Percentiles rank a stretch among this genome's conserved stretches.
phyloP scores from a whole-genome alignment of 306 rosid species.

The Prinsepia uniflora region DNA sequence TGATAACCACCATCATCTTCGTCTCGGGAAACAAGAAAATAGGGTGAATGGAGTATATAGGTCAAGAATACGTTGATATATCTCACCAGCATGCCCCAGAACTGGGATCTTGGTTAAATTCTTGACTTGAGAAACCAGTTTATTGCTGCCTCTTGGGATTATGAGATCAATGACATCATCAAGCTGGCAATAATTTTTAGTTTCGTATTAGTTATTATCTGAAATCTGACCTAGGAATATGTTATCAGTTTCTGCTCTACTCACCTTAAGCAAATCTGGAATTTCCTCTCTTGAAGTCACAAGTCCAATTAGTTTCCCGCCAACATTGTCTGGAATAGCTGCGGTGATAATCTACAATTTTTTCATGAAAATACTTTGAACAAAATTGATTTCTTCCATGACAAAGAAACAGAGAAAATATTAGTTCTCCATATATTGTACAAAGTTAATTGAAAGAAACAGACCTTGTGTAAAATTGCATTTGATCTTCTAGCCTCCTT shows the following conservation, averaged over 20 bases:
- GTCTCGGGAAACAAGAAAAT: slow-evolving; percentile 13
- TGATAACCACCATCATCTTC: slow-evolving; percentile 16
- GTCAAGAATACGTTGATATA: slow-evolving; percentile 13
- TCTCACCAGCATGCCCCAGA: slow-evolving; percentile 96
- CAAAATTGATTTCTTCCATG: slow-evolving; percentile 3
- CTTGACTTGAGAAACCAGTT: slow-evolving; percentile 89
- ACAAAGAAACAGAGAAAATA: slow-evolving; percentile 16
- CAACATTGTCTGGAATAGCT: slow-evolving; percentile 89
- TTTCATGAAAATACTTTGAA: slow-evolving; percentile 12
- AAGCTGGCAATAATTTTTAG: slow-evolving; percentile 47
- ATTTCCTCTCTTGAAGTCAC: slow-evolving; percentile 97
- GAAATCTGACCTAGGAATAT: slow-evolving; percentile 24
- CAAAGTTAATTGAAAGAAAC: slow-evolving; percentile 24
- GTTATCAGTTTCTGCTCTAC: slow-evolving; percentile 15
- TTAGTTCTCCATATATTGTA: background rate
- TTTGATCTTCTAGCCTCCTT: slow-evolving; percentile 97
- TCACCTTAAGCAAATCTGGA: slow-evolving; percentile 86
- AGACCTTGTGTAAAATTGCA: slow-evolving; percentile 82
- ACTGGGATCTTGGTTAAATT: slow-evolving; percentile 94
- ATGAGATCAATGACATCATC: slow-evolving; percentile 94
- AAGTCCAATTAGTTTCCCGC: slow-evolving; percentile 82
- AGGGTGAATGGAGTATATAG: slow-evolving; percentile 14
- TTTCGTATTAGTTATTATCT: slow-evolving; percentile 18
- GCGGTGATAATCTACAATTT: slow-evolving; percentile 64
- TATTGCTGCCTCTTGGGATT: slow-evolving; percentile 98